Percentiles rank a stretch among this genome's conserved stretches.
These are phyloP conservation scores for Phytopythium mirpurense DNA, from an alignment of 352 stramenopile genomes.

Conservation along the genomic window DNA sequence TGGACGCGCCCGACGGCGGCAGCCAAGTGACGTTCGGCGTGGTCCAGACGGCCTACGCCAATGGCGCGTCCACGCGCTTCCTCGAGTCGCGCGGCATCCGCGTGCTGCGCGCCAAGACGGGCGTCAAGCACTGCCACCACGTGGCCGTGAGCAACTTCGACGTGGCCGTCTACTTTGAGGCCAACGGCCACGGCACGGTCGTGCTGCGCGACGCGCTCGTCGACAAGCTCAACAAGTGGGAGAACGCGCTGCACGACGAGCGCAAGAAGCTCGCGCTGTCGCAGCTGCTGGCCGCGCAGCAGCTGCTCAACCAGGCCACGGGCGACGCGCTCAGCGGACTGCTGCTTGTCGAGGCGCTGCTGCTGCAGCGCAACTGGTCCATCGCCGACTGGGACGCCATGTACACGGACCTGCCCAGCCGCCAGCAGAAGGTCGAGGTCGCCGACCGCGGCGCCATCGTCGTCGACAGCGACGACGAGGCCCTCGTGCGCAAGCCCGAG, in stretches of 20 bases:
- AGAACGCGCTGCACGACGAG: constrained; percentile 67
- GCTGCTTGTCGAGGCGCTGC: constrained; percentile 94
- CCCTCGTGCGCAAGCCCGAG: constrained; percentile 50
- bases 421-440: constrained; percentile 85
- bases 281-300: constrained; percentile 81
- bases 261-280: constrained; percentile 78
- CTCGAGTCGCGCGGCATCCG: constrained; percentile 60
- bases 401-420: constrained; percentile 94
- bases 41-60: constrained; percentile 99
- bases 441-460: constrained; percentile 58
- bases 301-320: constrained; percentile 96
- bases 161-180: constrained; percentile 99
- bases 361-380: constrained; percentile 88
- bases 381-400: constrained; percentile 91
- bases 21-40: constrained; percentile 88
- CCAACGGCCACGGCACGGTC: constrained; percentile 99
- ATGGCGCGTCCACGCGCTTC: constrained; percentile 93
- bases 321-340: constrained; percentile 97
- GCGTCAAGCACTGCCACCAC: constrained; percentile 97
- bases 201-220: constrained; percentile 91
- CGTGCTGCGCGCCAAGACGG: constrained; percentile 93
- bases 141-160: constrained; percentile 94
- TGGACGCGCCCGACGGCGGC: constrained; percentile 29
- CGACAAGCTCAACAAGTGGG: constrained; percentile 78
- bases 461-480: constrained; percentile 65